These are phyloP conservation scores for Phytophthora pluvialis DNA, from an alignment of 352 stramenopile species.

Conservation along the genomic window DNA sequence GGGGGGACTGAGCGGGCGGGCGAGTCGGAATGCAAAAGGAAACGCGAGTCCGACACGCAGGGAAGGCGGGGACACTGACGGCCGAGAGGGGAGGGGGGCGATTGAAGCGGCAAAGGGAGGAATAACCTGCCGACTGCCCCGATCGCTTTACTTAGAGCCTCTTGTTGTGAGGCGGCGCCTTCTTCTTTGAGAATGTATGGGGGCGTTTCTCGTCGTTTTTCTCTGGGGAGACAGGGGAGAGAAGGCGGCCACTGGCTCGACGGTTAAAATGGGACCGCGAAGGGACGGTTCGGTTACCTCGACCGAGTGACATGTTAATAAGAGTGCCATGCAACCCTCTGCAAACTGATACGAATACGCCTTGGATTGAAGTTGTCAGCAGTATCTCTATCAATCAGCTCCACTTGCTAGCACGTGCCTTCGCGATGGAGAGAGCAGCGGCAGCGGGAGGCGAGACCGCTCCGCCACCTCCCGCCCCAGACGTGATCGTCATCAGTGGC, in stretches of 20 bases:
- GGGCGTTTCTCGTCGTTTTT: slow-evolving; percentile 27
- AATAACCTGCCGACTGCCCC: slow-evolving; percentile 14
- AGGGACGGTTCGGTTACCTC: slow-evolving; percentile 32
- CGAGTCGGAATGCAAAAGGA: slow-evolving; percentile 38
- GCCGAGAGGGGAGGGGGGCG: slow-evolving; percentile 1
- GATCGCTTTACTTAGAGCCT: slow-evolving; percentile 21
- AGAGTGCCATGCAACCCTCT: slow-evolving; percentile 21
- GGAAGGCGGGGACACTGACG: not conserved
- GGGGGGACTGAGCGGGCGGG: slow-evolving; percentile 5
- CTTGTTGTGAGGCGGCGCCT: slow-evolving; percentile 6
- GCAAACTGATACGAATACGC: slow-evolving; percentile 11
- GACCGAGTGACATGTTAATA: slow-evolving; percentile 11
- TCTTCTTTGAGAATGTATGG: slow-evolving; percentile 38
- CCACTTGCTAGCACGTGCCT: not conserved
- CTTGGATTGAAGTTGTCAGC: slow-evolving; percentile 19
- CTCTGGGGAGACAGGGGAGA: slow-evolving; percentile 6
- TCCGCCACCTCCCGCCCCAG: not conserved
- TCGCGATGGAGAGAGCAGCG: not conserved
- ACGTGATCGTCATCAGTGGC: slow-evolving; percentile 37
- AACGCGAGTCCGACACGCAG: slow-evolving; percentile 12
- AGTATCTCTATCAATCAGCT: not conserved
- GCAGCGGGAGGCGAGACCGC: not conserved
- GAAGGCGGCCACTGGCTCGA: slow-evolving; percentile 34
- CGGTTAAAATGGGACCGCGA: slow-evolving; percentile 28
- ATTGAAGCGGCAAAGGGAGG: slow-evolving; percentile 2